Evolutionary conservation across 1,284 basidiomycete genomes (phyloP), one percentile per base, ranked within the genome.

Genomic region (Leccinum pachyderme): DNA sequence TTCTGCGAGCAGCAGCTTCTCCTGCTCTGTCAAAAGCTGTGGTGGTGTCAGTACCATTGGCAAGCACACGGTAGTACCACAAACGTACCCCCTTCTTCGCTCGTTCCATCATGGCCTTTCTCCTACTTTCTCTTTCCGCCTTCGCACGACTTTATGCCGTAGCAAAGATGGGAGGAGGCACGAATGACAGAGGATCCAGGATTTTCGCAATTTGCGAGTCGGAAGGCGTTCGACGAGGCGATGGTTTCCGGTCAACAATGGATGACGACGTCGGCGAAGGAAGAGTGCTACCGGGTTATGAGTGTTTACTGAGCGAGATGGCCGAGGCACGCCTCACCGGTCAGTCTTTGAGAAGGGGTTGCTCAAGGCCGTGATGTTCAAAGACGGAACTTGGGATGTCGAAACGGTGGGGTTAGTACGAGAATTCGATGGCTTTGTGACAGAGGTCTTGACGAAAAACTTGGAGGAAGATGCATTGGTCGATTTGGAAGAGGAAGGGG

Each of bases 131-230:
- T 64, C 79, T 77, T 70, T 91, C 88, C 9, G 82, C 83, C 72
- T 75, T 83, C 33, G 87, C 86, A 24, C 87, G 86, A 61, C 88
- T 91, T 87, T 72, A 88, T 57, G 82, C 84, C 60, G 73, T 72
- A 45, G 79, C 80, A 65, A 87, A 89, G 27, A 89, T 73, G 37
- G 86, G 75, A 52, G 77, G 84, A 31, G 87, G 87, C 53, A 80
- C 73, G 63, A 81, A 87, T 56, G 84, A 80, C 59, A 75, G 67
- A 4, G 75, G 65, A 56, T 78, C 72, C 65, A 77, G 70, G 33
- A 70, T 58, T 64, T 72, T 63, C 45, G 49, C 47, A 9, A 58
- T 60, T 44, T 54, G 58, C 22, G 72, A 64, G 58, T 68, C 63
- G 44, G 65, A 54, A 22, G 57, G 59, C 55, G 9, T 52, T 50